Conservation (phyloP, 1,284 basidiomycete genomes). For the Marasmius tenuissimus region DNA sequence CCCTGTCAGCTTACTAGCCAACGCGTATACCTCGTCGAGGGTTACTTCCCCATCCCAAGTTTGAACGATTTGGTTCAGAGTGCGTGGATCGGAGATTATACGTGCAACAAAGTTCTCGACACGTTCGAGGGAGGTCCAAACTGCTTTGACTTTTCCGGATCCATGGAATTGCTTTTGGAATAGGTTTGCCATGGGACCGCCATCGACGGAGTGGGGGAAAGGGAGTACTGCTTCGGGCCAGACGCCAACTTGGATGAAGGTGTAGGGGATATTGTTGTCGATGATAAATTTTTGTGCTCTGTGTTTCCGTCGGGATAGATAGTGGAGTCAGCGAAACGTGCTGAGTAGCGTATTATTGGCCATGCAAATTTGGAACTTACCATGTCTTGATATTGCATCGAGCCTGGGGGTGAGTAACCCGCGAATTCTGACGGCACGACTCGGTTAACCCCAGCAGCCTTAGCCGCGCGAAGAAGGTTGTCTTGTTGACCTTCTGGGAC, state of each 20-base stretch:
- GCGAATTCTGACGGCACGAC: slow-evolving; percentile 4
- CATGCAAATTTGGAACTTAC: neutral
- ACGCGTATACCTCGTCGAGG: neutral
- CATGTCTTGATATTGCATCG: neutral
- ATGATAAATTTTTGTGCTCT: slow-evolving; percentile 6
- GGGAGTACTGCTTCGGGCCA: slow-evolving; percentile 1
- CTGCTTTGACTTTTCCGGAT: slow-evolving; percentile 6
- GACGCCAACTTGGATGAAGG: slow-evolving; percentile 14
- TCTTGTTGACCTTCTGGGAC: neutral
- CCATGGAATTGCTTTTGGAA: neutral
- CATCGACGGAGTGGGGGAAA: neutral
- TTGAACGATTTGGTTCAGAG: slow-evolving; percentile 9
- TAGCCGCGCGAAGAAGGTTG: neutral
- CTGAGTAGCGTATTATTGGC: neutral
- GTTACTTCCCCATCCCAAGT: neutral
- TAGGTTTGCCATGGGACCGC: neutral
- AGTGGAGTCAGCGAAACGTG: neutral
- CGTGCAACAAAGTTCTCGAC: slow-evolving; percentile 11
- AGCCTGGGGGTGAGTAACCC: neutral
- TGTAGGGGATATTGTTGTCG: slow-evolving; percentile 6
- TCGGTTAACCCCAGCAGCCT: slow-evolving; percentile 3
- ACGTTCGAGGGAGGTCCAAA: slow-evolving; percentile 4
- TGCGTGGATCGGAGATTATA: slow-evolving; percentile 14
- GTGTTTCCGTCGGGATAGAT: slow-evolving; percentile 11
- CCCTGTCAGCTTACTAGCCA: neutral